These are phyloP conservation scores for Fraxinus dipetala DNA, from an alignment of 305 asterid species.

Conservation along the genomic window DNA sequence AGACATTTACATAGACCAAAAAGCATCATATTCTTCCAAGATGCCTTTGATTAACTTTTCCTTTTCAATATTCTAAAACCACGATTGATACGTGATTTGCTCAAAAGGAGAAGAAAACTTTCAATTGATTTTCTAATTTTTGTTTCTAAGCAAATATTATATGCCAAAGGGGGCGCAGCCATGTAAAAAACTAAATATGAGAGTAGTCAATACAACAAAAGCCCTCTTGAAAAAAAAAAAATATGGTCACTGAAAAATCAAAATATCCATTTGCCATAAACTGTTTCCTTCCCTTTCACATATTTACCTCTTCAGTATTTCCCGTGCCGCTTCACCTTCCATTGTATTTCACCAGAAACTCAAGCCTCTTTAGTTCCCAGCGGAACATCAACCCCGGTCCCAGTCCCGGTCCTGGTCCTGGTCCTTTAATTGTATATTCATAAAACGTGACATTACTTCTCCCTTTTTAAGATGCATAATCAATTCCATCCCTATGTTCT, in stretches of 20 bases:
- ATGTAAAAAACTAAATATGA: background rate
- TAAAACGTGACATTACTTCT: background rate
- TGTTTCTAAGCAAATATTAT: background rate
- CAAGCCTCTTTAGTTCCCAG: background rate
- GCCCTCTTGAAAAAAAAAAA: background rate
- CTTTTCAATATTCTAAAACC: background rate
- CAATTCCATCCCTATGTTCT: background rate
- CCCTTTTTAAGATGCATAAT: background rate
- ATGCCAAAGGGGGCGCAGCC: background rate
- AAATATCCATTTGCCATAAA: background rate
- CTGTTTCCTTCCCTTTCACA: background rate
- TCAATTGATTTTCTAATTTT: background rate
- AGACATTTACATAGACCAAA: background rate
- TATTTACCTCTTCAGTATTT: background rate
- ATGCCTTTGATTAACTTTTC: background rate
- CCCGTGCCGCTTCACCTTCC: background rate
- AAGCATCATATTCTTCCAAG: background rate
- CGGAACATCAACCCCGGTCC: background rate
- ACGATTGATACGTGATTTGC: background rate
- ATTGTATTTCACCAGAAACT: background rate
- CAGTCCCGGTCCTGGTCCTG: background rate
- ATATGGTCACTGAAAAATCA: background rate
- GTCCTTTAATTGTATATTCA: background rate
- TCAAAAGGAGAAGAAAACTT: background rate
- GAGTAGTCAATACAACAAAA: background rate